A percentile compares a stretch with the other conserved stretches of the same genome.
Evolutionary conservation across 306 rosid genomes (phyloP).

Genomic region (Glycine tomentella): DNA sequence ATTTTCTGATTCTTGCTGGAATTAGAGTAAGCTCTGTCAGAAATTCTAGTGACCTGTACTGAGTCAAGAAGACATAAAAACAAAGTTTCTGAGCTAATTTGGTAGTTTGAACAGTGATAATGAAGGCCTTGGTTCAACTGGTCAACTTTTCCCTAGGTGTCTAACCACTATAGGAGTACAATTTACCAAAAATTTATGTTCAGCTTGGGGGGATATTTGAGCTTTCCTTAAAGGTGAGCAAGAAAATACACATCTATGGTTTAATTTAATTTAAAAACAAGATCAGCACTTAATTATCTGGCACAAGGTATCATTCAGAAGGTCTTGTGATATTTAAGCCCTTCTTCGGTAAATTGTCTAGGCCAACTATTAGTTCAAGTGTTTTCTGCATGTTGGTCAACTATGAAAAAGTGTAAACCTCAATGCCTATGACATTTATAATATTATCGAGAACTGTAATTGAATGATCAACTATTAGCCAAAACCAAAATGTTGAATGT

Average conservation of each 20-base stretch:
- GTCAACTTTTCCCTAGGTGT: too few relatives aligned
- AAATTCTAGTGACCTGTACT: too few relatives aligned
- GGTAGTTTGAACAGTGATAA: too few relatives aligned
- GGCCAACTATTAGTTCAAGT: background rate
- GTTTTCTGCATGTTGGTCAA: constrained; percentile 21
- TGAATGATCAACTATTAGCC: background rate
- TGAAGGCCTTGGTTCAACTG: too few relatives aligned
- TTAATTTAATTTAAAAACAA: background rate
- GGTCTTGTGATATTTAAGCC: background rate
- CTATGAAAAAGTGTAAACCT: constrained; percentile 16
- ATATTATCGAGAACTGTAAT: background rate
- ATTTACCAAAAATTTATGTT: background rate
- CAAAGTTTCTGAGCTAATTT: too few relatives aligned
- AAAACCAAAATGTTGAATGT: background rate
- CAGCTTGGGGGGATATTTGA: background rate
- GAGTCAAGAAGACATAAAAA: too few relatives aligned
- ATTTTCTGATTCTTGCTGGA: too few relatives aligned
- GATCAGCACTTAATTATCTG: background rate
- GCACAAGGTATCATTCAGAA: background rate
- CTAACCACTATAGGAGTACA: background rate
- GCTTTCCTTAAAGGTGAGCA: background rate
- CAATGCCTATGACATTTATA: background rate
- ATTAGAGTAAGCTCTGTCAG: too few relatives aligned
- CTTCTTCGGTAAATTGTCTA: background rate
- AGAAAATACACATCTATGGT: background rate